Base-by-base conservation (phyloP, 176 grass and related monocot species). In the Rhynchospora pubera region DNA sequence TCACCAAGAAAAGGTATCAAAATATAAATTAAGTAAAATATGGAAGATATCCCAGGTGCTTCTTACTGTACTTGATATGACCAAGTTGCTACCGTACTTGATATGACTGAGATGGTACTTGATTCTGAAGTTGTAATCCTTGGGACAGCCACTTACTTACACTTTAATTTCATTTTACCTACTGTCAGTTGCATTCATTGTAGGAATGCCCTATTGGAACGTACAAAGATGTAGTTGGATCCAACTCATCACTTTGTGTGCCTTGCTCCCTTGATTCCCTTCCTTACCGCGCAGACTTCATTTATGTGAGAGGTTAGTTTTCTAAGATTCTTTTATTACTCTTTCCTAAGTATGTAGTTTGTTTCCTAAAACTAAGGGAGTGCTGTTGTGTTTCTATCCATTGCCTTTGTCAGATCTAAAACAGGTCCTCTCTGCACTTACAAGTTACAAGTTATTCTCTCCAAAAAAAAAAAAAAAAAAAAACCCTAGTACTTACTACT, bases 191-290 rank as follows among this genome's bases (percentile, higher is more conserved):
- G 22, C 48, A 76, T 64, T 63, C 26, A 78, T 87, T 94, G 74
- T 87, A 98, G 96, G 96, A 98, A 98, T 98, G 96, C 83, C 90
- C 90, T 77, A 82, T 98, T 71, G 92, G 96, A 78, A 94, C 92
- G 67, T 98, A 94, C 63, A 99, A 99, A 84, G 84, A 95, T 72
- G 84, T 87, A 57, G 77, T 85, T 83, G 96, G 96, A 80, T 99
- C 96, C 30, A 91, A 91, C 47, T 85, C 92, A 83, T 95, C 96
- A 82, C 84, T 99, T 46, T 99, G 96, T 85, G 75, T 55, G 62
- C 84, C 89, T 84, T 99, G 96, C 78, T 90, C 91, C 44, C 59
- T 99, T 79, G 79, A 90, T 82, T 79, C 62, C 84, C 96, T 95
- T 89, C 92, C 92, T 61, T 88, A 88, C 77, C 96, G 96, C 57